A percentile compares a stretch with the other conserved stretches of the same genome.
These are phyloP conservation scores for Parmales sp. DNA, from an alignment of 108 stramenopile species.

Conservation along the genomic window DNA sequence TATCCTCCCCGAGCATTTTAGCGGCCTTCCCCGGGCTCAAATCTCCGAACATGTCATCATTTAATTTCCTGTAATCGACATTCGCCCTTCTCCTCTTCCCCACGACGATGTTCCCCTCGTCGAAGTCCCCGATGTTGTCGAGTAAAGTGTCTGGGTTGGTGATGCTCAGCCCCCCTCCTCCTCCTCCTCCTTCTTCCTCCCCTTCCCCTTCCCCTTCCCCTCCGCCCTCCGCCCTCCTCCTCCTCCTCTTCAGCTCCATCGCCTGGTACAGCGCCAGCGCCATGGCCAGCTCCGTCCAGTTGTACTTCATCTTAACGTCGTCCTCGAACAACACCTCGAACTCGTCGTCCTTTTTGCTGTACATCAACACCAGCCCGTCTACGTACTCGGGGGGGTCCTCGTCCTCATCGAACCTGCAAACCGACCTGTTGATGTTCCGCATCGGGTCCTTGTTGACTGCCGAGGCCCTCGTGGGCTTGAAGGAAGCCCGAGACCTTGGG, in stretches of 20 bases:
- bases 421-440: neutral
- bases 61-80: slow-evolving; percentile 64
- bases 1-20: slow-evolving; percentile 34
- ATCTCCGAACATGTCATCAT: slow-evolving; percentile 66
- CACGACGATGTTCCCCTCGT: slow-evolving; percentile 56
- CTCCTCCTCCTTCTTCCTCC: neutral
- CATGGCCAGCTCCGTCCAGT: neutral
- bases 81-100: slow-evolving; percentile 59
- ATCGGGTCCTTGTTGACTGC: neutral
- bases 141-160: neutral
- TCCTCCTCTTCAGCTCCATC: neutral
- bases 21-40: slow-evolving; percentile 32
- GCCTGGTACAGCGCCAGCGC: neutral
- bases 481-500: neutral
- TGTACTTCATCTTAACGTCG: neutral
- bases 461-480: neutral
- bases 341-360: neutral
- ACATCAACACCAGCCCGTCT: neutral
- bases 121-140: slow-evolving; percentile 34
- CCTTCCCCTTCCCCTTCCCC: neutral
- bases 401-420: neutral
- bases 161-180: neutral
- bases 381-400: neutral
- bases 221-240: neutral
- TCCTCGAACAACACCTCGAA: neutral